Evolutionary conservation across 371 early-diverging fungal genomes (phyloP), one percentile per base, ranked within the genome.

Genomic region (Phascolomyces articulosus): DNA sequence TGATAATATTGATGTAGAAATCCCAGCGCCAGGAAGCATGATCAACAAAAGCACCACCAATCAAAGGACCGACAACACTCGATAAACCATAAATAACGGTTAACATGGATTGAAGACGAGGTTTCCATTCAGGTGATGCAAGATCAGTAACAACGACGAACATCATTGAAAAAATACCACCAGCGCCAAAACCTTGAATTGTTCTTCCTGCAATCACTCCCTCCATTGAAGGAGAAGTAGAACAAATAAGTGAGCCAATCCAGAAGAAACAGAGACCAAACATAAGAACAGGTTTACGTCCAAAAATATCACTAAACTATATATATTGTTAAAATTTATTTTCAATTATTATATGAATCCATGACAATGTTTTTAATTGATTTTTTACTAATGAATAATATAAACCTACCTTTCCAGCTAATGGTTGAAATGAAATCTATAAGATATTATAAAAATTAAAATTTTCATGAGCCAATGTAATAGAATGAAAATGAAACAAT

Each of bases 131-230:
- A n/a, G 91, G 40, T 24, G 90, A 73, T 0, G 73, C 66, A 31
- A 95, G 72, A 55, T 96, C 96, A 3, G 93, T 83, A 40, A 95
- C 86, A 63, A 93, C 87, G 62, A 95, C 90, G 58, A 90, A 80
- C 24, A 84, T 82, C 68, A 87, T 70, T 10, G 88, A 77, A 66
- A 88, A 78, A n/a, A 92, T 72, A 26, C 90, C 86, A 21, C 87
- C 91, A 15, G 87, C 90, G 27, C 91, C 93, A 28, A 90, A 73
- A 4, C 93, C 91, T 63, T 90, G 83, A 34, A 91, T 71, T 0
- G 85, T 85, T 24, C 91, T 85, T 31, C 88, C 87, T 15, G 85
- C 80, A 56, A 93, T 87, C 49, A 92, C 70, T 70, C 82, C 78
- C 9, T 66, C 65, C 75, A 63, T 29, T 0, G 27, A 28, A 28